Evolutionary conservation across 1,284 basidiomycete species (phyloP).

Genomic region (Rhodotorula glutinis): DNA sequence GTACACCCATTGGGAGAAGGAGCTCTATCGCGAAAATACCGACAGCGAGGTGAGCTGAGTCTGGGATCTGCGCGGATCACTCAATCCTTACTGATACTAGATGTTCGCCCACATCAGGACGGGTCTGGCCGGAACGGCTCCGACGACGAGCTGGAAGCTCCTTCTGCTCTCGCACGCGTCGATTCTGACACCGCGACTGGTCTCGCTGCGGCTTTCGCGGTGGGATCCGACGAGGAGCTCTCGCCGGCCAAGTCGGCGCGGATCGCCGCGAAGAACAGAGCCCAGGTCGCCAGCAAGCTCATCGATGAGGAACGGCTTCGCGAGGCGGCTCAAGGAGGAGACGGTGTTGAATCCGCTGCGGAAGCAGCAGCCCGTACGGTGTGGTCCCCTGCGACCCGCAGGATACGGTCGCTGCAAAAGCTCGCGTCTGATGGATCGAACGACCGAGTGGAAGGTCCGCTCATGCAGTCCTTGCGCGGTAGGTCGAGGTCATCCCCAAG

Average conservation of each 20-base stretch:
- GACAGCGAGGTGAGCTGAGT: neutral
- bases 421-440: neutral
- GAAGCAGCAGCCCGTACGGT: constrained; percentile 7
- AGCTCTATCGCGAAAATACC: neutral
- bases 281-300: constrained; percentile 1
- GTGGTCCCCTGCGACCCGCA: neutral
- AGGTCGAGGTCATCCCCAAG: neutral
- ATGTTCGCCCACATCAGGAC: neutral
- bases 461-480: neutral
- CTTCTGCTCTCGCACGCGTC: neutral
- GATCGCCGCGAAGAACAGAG: constrained; percentile 7
- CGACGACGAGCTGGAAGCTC: neutral
- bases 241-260: neutral
- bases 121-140: neutral
- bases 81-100: neutral
- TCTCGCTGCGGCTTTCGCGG: neutral
- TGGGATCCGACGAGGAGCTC: neutral
- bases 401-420: neutral
- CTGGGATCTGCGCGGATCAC: too few relatives aligned
- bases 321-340: neutral
- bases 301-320: constrained; percentile 12
- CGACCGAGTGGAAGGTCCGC: constrained; percentile 14
- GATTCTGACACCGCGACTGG: neutral
- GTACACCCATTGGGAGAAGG: neutral
- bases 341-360: neutral